Evolutionary conservation across 164 flowering plant genomes (phyloP), one percentile per base, ranked within the genome.

Genomic region (Stephania cephalantha): DNA sequence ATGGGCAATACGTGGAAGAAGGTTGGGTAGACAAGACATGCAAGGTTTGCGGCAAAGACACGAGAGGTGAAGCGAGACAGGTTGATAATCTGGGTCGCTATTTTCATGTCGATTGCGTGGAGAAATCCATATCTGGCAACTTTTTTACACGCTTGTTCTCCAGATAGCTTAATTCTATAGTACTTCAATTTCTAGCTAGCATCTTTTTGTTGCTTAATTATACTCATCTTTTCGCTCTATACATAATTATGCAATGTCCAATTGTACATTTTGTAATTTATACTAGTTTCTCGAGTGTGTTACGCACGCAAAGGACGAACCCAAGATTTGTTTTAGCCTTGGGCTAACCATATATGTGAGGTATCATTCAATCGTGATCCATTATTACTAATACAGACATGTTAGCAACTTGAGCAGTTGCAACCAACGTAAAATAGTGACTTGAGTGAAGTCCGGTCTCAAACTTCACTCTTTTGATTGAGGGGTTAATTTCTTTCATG

Each of bases 11-110:
- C 46, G 94, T 93, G 1, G 97, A 90, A 79, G 97, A 95, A 77
- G 97, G 99, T 11, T 95, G 99, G 97, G 97, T 95, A 6, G 99
- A 93, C 84, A 93, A 93, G 78, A 90, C 94, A 1, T 93, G 97
- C 87, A 93, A 88, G 80, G 86, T 93, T 4, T 91, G 97, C 89
- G 89, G 87, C 84, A 91, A 93, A 83, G 99, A 95, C 78, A 93
- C 99, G 9, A 83, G 69, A 70, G 94, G 93, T 0, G 97, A 91
- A 45, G 69, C 82, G 58, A 79, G 85, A 73, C 82, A 81, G 70
- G 79, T 81, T 15, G 85, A 83, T 77, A 77, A 83, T 73, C 46
- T 89, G 7, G 99, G 99, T 4, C 85, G 95, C 85, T 93, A 95
- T 58, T 92, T 82, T 75, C 97, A 95, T 79, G 90, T 90, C 1